Base-by-base conservation (phyloP, 2,329 filamentous ascomycete species). In the Cladosporium sp. region DNA sequence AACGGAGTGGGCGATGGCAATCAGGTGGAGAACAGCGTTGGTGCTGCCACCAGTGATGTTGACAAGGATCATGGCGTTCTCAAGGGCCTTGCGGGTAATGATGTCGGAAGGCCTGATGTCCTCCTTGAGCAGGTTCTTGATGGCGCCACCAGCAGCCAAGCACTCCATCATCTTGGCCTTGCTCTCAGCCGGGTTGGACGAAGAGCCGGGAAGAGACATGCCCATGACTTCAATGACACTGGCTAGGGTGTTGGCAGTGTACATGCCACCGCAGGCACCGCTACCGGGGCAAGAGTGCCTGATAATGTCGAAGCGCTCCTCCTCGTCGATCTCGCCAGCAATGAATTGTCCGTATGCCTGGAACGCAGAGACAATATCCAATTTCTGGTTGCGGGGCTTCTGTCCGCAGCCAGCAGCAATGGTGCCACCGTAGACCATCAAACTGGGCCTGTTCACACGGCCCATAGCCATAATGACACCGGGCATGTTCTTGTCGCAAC, bases 401-500 rank as follows among this genome's bases (percentile, higher is more conserved):
- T 83, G 85, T 65, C 91, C 91, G 81, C 93, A 97, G 56, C 95
- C 95, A 44, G 95, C 92, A 77, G 91, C 89, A 78, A 98, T 99
- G 50, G 91, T 93, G 58, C 95, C 95, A 72, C 95, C 95, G 76
- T 99, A 99, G 33, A 99, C 91, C 95, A 99, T 99, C 76, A 99
- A 84, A 73, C 91, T 93, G 33, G 95, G 95, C 56, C 95, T 85
- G 83, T 99, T 98, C 71, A 97, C 88, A 72, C 95, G 88, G 44
- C 93, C 94, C 91, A 97, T 97, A 65, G 93, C 95, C 80, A 84
- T 84, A 67, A 84, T 79, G 57, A 84, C 82, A 76, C 82, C 81
- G n/a, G 93, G 93, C 95, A 99, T 98, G 82, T 99, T 99, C 88
- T 99, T 99, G 86, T 99, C 95, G 80, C 95, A 99, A 58, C 95